A percentile compares a stretch with the other conserved stretches of the same genome.
Evolutionary conservation across 306 rosid genomes (phyloP).

Genomic region (Gastrolobium bilobum): DNA sequence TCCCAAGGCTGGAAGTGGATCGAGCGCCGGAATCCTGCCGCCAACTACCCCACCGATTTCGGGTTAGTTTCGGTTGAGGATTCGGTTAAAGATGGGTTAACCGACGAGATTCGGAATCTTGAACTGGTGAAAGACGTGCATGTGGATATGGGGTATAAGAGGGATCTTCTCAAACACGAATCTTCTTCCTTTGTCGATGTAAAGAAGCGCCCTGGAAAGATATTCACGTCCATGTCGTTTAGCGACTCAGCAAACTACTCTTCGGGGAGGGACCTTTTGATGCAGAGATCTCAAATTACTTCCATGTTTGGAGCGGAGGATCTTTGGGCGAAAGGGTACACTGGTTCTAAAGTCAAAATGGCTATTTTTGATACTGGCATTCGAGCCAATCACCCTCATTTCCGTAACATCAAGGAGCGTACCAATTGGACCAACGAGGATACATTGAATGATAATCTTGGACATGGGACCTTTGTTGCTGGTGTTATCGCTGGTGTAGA

Average conservation of each 20-base stretch:
- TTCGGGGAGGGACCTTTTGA: too few relatives aligned
- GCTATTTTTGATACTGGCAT: conserved; percentile 98
- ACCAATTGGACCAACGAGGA: conserved; percentile 99
- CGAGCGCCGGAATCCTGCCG: conserved; percentile 72
- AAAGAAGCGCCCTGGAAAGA: too few relatives aligned
- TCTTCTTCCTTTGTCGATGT: too few relatives aligned
- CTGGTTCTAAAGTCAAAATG: conserved; percentile 94
- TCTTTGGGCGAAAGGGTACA: conserved; percentile 85
- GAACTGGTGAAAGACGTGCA: conserved; percentile 73
- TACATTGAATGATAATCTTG: conserved; percentile 92
- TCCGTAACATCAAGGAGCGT: conserved; percentile 96
- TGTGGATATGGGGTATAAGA: conserved; percentile 60
- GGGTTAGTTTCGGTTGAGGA: conserved; percentile 71
- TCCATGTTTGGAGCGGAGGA: conserved; percentile 89
- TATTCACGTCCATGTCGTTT: too few relatives aligned
- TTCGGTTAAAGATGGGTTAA: conserved; percentile 50
- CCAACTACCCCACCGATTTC: conserved; percentile 71
- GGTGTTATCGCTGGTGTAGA: conserved; percentile 95
- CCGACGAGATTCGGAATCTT: conserved; percentile 55
- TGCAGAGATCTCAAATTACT: conserved; percentile 91
- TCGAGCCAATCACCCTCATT: conserved; percentile 94
- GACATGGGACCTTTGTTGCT: conserved; percentile 99
- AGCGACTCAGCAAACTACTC: too few relatives aligned
- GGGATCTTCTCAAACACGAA: conserved; percentile 55
- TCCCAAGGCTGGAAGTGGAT: conserved; percentile 74